phyloP scores from a whole-genome alignment of 1,139 yeast genomes.

The Arxiozyma heterogenica region DNA sequence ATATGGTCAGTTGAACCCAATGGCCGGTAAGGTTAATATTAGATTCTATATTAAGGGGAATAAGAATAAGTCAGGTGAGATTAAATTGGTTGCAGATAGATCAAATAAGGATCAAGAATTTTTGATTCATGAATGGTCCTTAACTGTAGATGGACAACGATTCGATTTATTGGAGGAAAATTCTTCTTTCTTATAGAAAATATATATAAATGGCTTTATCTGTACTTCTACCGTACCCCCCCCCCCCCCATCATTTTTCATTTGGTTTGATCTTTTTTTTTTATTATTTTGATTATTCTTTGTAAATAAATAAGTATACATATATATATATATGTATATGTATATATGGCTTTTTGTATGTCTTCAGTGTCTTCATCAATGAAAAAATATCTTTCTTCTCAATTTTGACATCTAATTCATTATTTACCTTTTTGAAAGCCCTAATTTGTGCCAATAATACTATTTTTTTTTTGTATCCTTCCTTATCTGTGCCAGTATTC shows the following conservation, averaged over 20 bases:
- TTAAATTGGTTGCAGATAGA: constrained; percentile 53
- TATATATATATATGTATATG: too few species aligned
- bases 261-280: neutral
- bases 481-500: neutral
- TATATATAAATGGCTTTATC: neutral
- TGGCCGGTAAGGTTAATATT: constrained; percentile 71
- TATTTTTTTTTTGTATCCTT: neutral
- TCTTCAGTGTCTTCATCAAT: too few species aligned
- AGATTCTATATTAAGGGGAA: constrained; percentile 62
- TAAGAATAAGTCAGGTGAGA: constrained; percentile 39
- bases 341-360: too few species aligned
- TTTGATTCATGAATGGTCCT: constrained; percentile 49
- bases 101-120: constrained; percentile 49
- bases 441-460: neutral
- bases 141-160: constrained; percentile 38
- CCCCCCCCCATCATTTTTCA: too few species aligned
- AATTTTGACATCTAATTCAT: too few species aligned
- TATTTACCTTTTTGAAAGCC: too few species aligned
- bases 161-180: constrained; percentile 48
- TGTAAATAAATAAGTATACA: too few species aligned
- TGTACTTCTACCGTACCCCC: too few species aligned
- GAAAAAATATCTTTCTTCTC: too few species aligned
- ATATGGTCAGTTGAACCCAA: constrained; percentile 72
- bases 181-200: constrained; percentile 3
- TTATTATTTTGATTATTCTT: too few species aligned